Base-by-base conservation (phyloP, 352 stramenopile genomes). In the Pelagophyceae sp. region DNA sequence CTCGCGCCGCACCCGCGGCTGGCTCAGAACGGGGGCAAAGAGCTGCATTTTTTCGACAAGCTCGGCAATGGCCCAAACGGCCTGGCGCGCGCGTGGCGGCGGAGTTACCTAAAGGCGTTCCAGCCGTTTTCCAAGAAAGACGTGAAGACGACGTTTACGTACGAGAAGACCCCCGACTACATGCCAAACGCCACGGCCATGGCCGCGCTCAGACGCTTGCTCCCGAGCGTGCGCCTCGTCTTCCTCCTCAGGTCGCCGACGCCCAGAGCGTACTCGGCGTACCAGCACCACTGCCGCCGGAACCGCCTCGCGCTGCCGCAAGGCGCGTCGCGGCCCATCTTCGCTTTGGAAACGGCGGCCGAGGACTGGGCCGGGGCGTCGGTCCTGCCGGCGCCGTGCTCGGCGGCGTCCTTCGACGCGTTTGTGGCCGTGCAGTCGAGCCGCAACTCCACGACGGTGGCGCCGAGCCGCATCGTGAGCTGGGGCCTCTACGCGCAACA, bases 161-260 rank as follows among this genome's bases (percentile, higher is more conserved):
- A 58, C 67, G 67, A 74, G 67, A 74, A 74, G 38, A 74, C 67
- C 35, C 67, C 67, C 1, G 67, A 74, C 38, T 74, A 74, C 38
- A 17, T 74, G 35, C 67, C 67, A 2, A 74, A 74, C 67, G 67
- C 67, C 15, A 74, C 67, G 67, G 67, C 67, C 35, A 32, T 74
- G 35, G 38, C 11, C 25, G 17, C 35, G 1, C 2, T 74, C 6
- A 15, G 23, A 33, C 20, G 67, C 20, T 58, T 74, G 5, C 11
- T 74, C 15, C 67, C 67, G 15, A 60, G 35, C 5, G 67, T 74
- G 15, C 6, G 27, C 3, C 38, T 74, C 33, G n/a, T 74, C 67
- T 74, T 60, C 38, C 19, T 74, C 17, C 38, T 74, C 17, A 33
- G 67, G 2, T 33, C 11, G 20, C 67, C 67, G 11, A 23, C 67